phyloP scores from a whole-genome alignment of 73 alveolate species.

The Paramecium primaurelia region DNA sequence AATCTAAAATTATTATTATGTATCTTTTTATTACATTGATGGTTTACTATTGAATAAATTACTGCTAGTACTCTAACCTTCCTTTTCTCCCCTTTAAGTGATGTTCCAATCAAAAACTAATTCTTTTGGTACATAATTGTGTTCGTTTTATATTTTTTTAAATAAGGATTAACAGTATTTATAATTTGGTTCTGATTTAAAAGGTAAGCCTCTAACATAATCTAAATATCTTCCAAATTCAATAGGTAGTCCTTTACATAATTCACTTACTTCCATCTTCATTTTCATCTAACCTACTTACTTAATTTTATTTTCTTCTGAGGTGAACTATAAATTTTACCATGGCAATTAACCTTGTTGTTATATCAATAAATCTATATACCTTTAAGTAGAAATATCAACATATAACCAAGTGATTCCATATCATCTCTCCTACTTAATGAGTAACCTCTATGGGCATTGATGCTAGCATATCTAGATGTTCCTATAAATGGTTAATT shows the following conservation, averaged over 20 bases:
- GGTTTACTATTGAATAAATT: background rate
- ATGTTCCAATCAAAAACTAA: background rate
- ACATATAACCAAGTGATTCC: slow-evolving; percentile 76
- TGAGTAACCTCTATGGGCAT: slow-evolving; percentile 80
- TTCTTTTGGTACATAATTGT: background rate
- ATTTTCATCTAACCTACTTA: slow-evolving; percentile 80
- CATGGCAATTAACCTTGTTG: slow-evolving; percentile 84
- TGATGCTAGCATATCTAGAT: slow-evolving; percentile 72
- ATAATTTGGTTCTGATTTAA: slow-evolving; percentile 31
- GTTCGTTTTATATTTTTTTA: background rate
- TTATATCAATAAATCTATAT: background rate
- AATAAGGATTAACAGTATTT: background rate
- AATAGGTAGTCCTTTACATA: slow-evolving; percentile 68
- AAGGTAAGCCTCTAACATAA: background rate
- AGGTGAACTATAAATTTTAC: slow-evolving; percentile 88
- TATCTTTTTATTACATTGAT: background rate
- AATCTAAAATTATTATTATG: background rate
- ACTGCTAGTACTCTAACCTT: background rate
- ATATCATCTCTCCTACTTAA: slow-evolving; percentile 83
- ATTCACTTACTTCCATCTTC: slow-evolving; percentile 77
- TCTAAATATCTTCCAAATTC: slow-evolving; percentile 38
- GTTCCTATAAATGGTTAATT: slow-evolving; percentile 60
- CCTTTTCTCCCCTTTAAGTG: background rate
- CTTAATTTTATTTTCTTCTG: slow-evolving; percentile 87
- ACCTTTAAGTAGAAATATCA: slow-evolving; percentile 67